phyloP scores from a whole-genome alignment of 169 alveolate species.

The Eimeria brunetti region DNA sequence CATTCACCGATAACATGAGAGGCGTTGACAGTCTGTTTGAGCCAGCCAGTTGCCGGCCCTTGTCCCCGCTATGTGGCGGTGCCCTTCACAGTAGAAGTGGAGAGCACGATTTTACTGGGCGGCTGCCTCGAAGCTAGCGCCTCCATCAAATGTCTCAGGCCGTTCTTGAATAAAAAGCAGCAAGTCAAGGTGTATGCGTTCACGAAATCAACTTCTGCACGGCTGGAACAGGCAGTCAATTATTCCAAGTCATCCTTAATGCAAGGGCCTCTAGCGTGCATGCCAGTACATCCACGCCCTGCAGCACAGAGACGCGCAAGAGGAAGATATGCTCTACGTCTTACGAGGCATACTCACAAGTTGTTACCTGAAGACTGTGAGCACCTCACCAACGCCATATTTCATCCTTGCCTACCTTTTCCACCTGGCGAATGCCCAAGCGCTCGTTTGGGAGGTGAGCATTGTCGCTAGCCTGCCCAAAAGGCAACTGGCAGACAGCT shows the following conservation, averaged over 20 bases:
- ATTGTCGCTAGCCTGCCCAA: conserved; percentile 82
- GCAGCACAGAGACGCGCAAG: conserved; percentile 12
- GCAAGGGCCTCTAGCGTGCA: conserved; percentile 53
- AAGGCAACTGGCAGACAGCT: conserved; percentile 76
- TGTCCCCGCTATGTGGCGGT: background rate
- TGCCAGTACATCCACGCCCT: conserved; percentile 67
- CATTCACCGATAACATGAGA: background rate
- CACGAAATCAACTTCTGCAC: background rate
- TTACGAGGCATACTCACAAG: background rate
- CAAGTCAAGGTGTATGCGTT: background rate
- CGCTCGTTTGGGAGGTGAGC: conserved; percentile 82
- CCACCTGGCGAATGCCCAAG: conserved; percentile 70
- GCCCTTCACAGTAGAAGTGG: background rate
- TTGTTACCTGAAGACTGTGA: background rate
- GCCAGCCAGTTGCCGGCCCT: background rate
- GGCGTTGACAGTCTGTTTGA: background rate
- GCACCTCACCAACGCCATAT: background rate
- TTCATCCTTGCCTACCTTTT: conserved; percentile 31
- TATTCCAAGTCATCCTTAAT: background rate
- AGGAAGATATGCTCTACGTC: background rate
- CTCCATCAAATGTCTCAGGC: background rate
- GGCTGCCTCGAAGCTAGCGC: background rate
- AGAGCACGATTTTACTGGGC: background rate
- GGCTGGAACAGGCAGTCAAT: background rate
- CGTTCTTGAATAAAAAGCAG: background rate